Percentiles rank a stretch among this genome's conserved stretches.
These are phyloP conservation scores for Aureobasidium vineae DNA, from an alignment of 2,329 filamentous ascomycete species.

Conservation along the genomic window DNA sequence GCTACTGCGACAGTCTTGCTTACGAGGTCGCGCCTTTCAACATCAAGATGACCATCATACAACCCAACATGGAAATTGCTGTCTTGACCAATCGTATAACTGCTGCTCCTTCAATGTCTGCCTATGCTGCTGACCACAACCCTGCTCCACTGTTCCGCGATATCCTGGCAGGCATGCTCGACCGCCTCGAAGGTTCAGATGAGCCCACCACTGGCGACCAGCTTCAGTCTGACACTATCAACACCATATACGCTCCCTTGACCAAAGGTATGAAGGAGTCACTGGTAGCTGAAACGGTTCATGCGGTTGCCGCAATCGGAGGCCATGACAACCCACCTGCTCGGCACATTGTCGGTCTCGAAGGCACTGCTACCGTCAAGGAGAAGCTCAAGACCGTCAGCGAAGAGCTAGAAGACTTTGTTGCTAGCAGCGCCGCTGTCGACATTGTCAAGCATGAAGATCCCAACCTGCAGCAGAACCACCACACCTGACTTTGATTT, in stretches of 20 bases:
- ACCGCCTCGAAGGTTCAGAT: conserved; percentile 60
- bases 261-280: conserved; percentile 66
- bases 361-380: conserved; percentile 83
- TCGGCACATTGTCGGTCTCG: conserved; percentile 87
- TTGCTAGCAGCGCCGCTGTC: conserved; percentile 81
- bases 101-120: conserved; percentile 73
- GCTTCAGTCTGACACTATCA: conserved; percentile 51
- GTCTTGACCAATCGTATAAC: conserved; percentile 83
- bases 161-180: conserved; percentile 76
- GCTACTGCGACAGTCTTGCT: conserved; percentile 88
- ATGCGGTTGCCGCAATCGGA: conserved; percentile 86
- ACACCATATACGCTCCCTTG: conserved; percentile 72
- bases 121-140: conserved; percentile 66
- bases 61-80: conserved; percentile 90
- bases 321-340: conserved; percentile 95
- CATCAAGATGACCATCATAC: conserved; percentile 91
- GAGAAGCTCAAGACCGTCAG: conserved; percentile 96
- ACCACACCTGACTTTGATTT: not conserved
- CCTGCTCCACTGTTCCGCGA: conserved; percentile 78
- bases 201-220: conserved; percentile 47
- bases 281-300: conserved; percentile 83
- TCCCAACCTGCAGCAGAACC: conserved; percentile 7
- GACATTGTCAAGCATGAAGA: conserved; percentile 57
- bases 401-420: conserved; percentile 94
- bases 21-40: conserved; percentile 97